Base-by-base conservation (phyloP, 176 grass and related monocot genomes). In the Elymus sibiricus region DNA sequence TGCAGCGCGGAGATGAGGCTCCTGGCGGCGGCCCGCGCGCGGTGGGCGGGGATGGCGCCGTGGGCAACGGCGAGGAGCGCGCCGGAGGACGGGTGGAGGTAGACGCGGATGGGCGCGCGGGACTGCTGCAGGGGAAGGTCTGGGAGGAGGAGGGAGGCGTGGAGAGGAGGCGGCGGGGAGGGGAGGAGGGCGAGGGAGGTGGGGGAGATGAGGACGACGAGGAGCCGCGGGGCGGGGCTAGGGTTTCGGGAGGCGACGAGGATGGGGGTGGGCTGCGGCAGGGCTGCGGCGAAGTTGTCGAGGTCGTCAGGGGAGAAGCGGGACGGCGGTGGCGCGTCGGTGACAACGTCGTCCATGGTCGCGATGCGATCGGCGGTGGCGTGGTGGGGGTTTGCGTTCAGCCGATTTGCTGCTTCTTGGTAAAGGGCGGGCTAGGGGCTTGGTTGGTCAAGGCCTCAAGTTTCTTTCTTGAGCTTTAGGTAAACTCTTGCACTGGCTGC, bases 251-350 rank as follows among this genome's bases (percentile, higher is more conserved):
- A 78, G 43, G 88, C 83, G 64, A 95, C 69, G 69, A 95, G 76
- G 61, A 92, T 72, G 12, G 93, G 93, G 63, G 75, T 70, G 82
- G 93, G 90, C 53, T 78, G 85, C 59, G 70, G 43, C 2, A 46
- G 88, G 9, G 88, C 46, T 0, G 83, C 8, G 79, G 85, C 88
- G 90, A 95, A 95, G 86, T 83, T 95, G 86, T 95, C 88, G 70
- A 95, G 93, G 88, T 95, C 90, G 61, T 95, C 90, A 5, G 82
- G 93, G 70, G 84, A 86, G 88, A 95, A 92, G 31, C 93, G 82
- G 12, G 93, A 95, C 17, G 90, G 93, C 79, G 90, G 93, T 62
- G 93, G 90, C 62, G 37, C 76, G 59, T 92, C 93, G 66, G 86
- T 95, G 85, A 95, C 64, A 4, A 95, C 90, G 79, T 95, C 90